Base-by-base conservation (phyloP, 805 yeast genomes). In the Pichia rugopelliculosa region DNA sequence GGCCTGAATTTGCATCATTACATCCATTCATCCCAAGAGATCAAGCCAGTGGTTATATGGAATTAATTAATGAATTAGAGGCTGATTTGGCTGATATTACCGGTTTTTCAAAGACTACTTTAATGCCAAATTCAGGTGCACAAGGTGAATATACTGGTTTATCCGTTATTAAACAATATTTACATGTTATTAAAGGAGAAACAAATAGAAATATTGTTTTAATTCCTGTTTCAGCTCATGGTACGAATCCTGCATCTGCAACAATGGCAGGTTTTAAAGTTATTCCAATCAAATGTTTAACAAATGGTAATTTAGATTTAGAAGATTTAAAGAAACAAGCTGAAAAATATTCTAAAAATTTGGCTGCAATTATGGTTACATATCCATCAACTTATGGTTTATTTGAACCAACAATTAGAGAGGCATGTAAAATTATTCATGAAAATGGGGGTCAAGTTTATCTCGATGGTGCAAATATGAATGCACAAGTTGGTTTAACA, bases 381-480 rank as follows among this genome's bases (percentile, higher is more conserved):
- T 93, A 93, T 60, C 99, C 99, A 30, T 89, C 97, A 6, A 93
- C 99, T 1, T 93, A 88, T 64, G 99, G 99, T 48, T 79, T 91
- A 52, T 93, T 89, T 60, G 99, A 91, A 68, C 96, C 96, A 11
- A 87, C 89, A 47, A 86, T 93, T 49, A 82, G 78, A 62, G 73
- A 75, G 44, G 96, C 96, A 23, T 85, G 90, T 58, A 85, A 86
- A n/a, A 73, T 82, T 49, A 87, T 91, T 34, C 99, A 93, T 65
- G 57, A 68, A 18, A 66, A 82, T 59, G 98, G 99, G 48, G 99
- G 97, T 23, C 96, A 90, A 67, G 98, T 93, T 20, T 93, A 93
- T 69, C 73, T 91, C 70, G 99, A 93, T 68, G 99, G 99, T 65
- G 99, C 99, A 48, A 93, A 93, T 70, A 93, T 93, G 99, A 93